These are phyloP conservation scores for Tricholoma saponaceum DNA, from an alignment of 768 basidiomycete species.

Conservation along the genomic window DNA sequence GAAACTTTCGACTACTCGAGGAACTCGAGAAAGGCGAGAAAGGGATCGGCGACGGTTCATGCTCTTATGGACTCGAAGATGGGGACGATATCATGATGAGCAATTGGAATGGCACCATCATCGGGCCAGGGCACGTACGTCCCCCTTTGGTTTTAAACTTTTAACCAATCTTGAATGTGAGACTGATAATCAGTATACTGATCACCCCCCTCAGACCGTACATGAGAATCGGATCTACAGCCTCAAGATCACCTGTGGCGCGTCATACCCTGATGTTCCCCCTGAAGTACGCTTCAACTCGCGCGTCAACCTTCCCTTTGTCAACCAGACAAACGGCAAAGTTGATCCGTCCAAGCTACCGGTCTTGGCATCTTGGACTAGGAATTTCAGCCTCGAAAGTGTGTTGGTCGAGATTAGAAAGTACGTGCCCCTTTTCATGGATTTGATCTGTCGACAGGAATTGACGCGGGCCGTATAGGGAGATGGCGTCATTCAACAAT, in stretches of 20 bases:
- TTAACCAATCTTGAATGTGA: conserved; percentile 3
- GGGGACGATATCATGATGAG: conserved; percentile 96
- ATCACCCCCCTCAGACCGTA: conserved; percentile 58
- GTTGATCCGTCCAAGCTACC: conserved; percentile 72
- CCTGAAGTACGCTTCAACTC: conserved; percentile 85
- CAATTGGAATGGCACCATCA: conserved; percentile 98
- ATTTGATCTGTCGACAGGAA: background rate
- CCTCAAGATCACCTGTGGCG: conserved; percentile 83
- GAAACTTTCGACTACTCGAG: conserved; percentile 94
- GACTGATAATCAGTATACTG: conserved; percentile 9
- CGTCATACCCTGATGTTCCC: conserved; percentile 69
- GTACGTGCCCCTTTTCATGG: conserved; percentile 34
- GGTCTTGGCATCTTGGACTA: conserved; percentile 72
- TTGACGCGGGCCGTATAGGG: conserved; percentile 46
- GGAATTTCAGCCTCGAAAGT: conserved; percentile 78
- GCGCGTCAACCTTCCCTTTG: conserved; percentile 91
- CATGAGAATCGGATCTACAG: conserved; percentile 99
- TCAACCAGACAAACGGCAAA: conserved; percentile 67
- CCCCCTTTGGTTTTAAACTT: no score
- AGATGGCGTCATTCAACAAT: conserved; percentile 92
- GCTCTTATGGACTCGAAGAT: conserved; percentile 95
- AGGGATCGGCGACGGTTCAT: conserved; percentile 96
- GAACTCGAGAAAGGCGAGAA: conserved; percentile 99
- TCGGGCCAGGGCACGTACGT: conserved; percentile 94
- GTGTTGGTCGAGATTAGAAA: conserved; percentile 90